phyloP scores from a whole-genome alignment of 768 basidiomycete species.

The Termitomyces sp. region DNA sequence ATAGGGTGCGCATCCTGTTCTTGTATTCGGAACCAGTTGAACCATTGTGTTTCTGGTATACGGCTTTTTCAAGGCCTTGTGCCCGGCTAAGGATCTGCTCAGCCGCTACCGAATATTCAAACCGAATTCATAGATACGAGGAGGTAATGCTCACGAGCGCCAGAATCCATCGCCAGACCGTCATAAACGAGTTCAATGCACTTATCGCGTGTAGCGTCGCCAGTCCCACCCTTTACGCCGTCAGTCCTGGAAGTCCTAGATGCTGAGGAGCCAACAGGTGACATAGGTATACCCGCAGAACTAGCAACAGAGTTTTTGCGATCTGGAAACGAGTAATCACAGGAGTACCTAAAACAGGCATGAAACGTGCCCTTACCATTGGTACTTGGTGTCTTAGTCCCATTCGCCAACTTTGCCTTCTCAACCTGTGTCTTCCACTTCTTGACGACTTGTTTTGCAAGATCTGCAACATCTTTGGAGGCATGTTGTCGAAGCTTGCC shows the following conservation, averaged over 20 bases:
- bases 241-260: constrained; percentile 66
- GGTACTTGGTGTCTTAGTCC: constrained; percentile 8
- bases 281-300: constrained; percentile 34
- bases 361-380: constrained; percentile 30
- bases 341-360: neutral
- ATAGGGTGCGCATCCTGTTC: constrained; percentile 79
- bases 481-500: constrained; percentile 79
- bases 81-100: constrained; percentile 66
- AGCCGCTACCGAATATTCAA: constrained; percentile 41
- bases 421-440: constrained; percentile 91
- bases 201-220: constrained; percentile 78
- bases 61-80: constrained; percentile 63
- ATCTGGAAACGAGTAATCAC: constrained; percentile 1
- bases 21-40: constrained; percentile 49
- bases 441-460: constrained; percentile 88
- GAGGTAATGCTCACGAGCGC: constrained; percentile 62
- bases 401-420: constrained; percentile 40
- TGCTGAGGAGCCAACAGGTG: constrained; percentile 23
- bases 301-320: constrained; percentile 20
- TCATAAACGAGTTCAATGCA: constrained; percentile 91
- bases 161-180: constrained; percentile 80
- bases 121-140: neutral
- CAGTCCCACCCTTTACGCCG: constrained; percentile 51
- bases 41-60: constrained; percentile 40
- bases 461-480: constrained; percentile 66